phyloP scores from a whole-genome alignment of 805 yeast species.

The Lipomyces spencermartinsiae region DNA sequence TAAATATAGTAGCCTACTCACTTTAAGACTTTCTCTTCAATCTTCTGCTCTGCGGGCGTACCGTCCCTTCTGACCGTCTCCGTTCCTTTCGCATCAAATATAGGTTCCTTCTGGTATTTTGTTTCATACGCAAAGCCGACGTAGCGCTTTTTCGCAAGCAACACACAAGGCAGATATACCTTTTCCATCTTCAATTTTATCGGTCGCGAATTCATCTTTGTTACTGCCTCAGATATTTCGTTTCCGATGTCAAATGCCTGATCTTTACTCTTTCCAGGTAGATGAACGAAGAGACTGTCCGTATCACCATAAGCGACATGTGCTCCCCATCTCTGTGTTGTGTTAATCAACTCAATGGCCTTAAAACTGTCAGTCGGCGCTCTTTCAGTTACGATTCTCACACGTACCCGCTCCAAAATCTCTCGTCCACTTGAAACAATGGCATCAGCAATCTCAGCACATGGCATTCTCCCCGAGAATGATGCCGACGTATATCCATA shows the following conservation, averaged over 20 bases:
- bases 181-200: constrained; percentile 86
- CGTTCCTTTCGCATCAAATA: constrained; percentile 94
- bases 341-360: constrained; percentile 70
- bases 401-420: constrained; percentile 56
- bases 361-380: constrained; percentile 45
- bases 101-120: constrained; percentile 60
- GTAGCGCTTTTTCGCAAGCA: constrained; percentile 86
- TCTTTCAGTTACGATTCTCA: background rate
- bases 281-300: constrained; percentile 86
- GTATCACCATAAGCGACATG: constrained; percentile 97
- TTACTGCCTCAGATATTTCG: constrained; percentile 68
- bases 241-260: constrained; percentile 82
- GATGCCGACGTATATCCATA: constrained; percentile 96
- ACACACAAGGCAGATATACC: constrained; percentile 84
- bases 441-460: constrained; percentile 92
- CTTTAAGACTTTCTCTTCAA: constrained; percentile 69
- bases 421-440: constrained; percentile 92
- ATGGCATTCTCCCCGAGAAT: constrained; percentile 96
- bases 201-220: constrained; percentile 77
- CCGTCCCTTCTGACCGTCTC: constrained; percentile 96
- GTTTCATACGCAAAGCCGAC: constrained; percentile 83
- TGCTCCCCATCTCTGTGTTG: constrained; percentile 71
- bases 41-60: constrained; percentile 85
- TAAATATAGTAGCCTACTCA: background rate
- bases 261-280: constrained; percentile 77